phyloP scores from a whole-genome alignment of 1,139 yeast species.

The Geotrichum phurueaensis region DNA sequence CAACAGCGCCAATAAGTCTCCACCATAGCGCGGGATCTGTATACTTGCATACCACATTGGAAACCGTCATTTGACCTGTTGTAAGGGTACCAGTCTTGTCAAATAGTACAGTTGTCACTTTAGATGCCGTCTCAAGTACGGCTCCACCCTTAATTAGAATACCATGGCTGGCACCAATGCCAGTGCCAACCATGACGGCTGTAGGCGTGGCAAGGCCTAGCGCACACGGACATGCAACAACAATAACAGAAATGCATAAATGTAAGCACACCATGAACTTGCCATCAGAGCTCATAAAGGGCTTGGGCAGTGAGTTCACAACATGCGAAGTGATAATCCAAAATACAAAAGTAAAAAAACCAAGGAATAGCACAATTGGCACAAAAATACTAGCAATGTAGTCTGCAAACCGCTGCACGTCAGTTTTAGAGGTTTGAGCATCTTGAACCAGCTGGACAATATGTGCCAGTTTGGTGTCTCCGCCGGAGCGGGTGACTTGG shows the following conservation, averaged over 20 bases:
- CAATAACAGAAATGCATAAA: conserved; percentile 86
- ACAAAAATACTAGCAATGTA: conserved; percentile 80
- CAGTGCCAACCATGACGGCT: conserved; percentile 98
- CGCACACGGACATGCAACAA: conserved; percentile 98
- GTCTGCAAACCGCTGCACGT: conserved; percentile 87
- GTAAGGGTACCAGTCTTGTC: conserved; percentile 97
- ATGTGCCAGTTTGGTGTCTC: conserved; percentile 78
- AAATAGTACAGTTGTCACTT: conserved; percentile 64
- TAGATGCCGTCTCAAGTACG: conserved; percentile 66
- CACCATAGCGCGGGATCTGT: conserved; percentile 42
- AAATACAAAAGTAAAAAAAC: conserved; percentile 56
- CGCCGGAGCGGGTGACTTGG: conserved; percentile 64
- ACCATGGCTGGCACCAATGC: conserved; percentile 87
- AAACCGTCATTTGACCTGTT: conserved; percentile 67
- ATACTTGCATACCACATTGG: conserved; percentile 18
- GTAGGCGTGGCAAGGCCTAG: conserved; percentile 96
- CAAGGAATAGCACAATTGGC: conserved; percentile 59
- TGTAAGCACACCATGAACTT: conserved; percentile 64
- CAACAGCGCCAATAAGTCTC: conserved; percentile 58
- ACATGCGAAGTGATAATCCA: conserved; percentile 54
- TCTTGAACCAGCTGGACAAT: conserved; percentile 81
- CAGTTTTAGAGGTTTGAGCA: conserved; percentile 85
- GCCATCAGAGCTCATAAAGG: conserved; percentile 52
- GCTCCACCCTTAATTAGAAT: conserved; percentile 92
- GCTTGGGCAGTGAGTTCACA: conserved; percentile 45